Conservation (phyloP, 1,284 basidiomycete genomes). For the Schizophyllum amplum region DNA sequence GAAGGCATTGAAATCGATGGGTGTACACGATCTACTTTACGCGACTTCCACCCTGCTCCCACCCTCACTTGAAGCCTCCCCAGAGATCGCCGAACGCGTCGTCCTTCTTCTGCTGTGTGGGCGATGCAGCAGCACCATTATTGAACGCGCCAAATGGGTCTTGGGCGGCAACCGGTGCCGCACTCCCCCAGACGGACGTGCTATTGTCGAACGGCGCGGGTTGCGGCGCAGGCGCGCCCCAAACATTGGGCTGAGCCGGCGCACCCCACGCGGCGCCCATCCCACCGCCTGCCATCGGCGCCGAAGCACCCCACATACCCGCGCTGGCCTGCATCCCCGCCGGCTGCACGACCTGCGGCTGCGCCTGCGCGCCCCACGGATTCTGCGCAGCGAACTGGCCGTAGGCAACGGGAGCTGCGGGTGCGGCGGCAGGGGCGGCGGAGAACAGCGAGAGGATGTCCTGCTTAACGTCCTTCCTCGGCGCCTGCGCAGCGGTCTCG, state of each 20-base stretch:
- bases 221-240: slow-evolving; percentile 17
- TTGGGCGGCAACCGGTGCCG: slow-evolving; percentile 11
- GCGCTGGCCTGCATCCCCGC: slow-evolving; percentile 57
- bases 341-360: slow-evolving; percentile 19
- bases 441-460: slow-evolving; percentile 86
- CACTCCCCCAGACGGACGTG: slow-evolving; percentile 48
- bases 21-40: background rate
- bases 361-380: slow-evolving; percentile 18
- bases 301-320: slow-evolving; percentile 59
- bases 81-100: slow-evolving; percentile 76
- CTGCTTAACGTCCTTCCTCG: slow-evolving; percentile 70
- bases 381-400: slow-evolving; percentile 20
- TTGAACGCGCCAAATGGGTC: slow-evolving; percentile 17
- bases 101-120: slow-evolving; percentile 52
- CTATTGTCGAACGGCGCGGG: slow-evolving; percentile 31
- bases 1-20: too few relatives aligned
- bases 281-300: slow-evolving; percentile 7
- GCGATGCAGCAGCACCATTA: slow-evolving; percentile 16
- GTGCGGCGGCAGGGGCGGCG: slow-evolving; percentile 26
- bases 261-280: slow-evolving; percentile 47
- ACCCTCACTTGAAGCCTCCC: slow-evolving; percentile 69
- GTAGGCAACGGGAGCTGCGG: slow-evolving; percentile 17
- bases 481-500: slow-evolving; percentile 27
- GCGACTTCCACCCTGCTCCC: too few relatives aligned
- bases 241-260: slow-evolving; percentile 16